phyloP scores from a whole-genome alignment of 1,284 basidiomycete species.

The Pyrrhoderma lamaoense region DNA sequence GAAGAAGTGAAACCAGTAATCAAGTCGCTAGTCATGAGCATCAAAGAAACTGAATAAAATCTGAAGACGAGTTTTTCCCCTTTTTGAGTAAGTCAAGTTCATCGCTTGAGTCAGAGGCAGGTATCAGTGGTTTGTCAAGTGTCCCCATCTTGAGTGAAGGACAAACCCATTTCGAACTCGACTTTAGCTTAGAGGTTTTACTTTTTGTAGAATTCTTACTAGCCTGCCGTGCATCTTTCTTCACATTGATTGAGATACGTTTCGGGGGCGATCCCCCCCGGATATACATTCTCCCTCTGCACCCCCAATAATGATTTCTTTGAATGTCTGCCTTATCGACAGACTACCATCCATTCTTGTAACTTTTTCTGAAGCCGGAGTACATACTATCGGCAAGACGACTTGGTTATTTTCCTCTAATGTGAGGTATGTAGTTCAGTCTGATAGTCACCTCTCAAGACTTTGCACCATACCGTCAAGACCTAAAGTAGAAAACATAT shows the following conservation, averaged over 20 bases:
- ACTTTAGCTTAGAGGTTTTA: background rate
- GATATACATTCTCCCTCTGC: background rate
- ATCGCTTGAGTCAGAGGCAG: slow-evolving; percentile 9
- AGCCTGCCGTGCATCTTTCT: background rate
- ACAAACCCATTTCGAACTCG: background rate
- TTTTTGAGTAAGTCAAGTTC: slow-evolving; percentile 3
- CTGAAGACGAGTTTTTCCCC: no score
- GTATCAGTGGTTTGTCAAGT: slow-evolving; percentile 6
- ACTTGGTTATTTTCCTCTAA: background rate
- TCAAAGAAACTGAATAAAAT: no score
- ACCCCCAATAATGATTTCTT: background rate
- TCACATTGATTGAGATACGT: background rate
- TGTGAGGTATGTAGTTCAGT: background rate
- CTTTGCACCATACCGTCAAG: slow-evolving; percentile 26
- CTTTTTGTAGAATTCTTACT: background rate
- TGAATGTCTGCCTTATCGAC: background rate
- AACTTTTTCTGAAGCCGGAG: background rate
- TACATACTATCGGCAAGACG: background rate
- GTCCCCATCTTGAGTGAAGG: slow-evolving; percentile 13
- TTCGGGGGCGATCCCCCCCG: background rate
- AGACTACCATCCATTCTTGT: background rate
- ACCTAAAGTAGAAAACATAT: slow-evolving; percentile 27
- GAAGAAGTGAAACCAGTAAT: no score
- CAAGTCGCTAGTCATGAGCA: no score
- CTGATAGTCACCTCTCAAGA: background rate